Conservation (phyloP, 192 early-diverging fungal genomes). For the Funneliformis mosseae region DNA sequence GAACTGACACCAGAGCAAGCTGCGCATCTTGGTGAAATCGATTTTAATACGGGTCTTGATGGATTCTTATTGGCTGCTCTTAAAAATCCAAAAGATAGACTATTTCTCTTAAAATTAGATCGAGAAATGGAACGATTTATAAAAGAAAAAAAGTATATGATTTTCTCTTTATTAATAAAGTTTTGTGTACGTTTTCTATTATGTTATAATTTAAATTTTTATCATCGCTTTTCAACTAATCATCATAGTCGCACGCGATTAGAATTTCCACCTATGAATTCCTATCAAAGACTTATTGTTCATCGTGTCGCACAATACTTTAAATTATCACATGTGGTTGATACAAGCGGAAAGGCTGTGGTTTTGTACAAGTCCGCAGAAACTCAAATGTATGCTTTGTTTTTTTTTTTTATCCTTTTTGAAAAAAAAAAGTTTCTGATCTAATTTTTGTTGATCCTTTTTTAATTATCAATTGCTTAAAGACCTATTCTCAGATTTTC, state of each 20-base stretch:
- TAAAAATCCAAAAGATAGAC: slow-evolving; percentile 62
- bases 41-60: slow-evolving; percentile 48
- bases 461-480: too few species aligned
- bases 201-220: slow-evolving; percentile 1
- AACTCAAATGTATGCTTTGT: slow-evolving; percentile 58
- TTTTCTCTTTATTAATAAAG: neutral
- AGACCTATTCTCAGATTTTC: slow-evolving; percentile 51
- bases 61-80: slow-evolving; percentile 63
- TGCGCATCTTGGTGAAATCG: slow-evolving; percentile 34
- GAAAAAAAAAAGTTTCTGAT: neutral
- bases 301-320: slow-evolving; percentile 73
- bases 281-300: slow-evolving; percentile 74
- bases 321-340: slow-evolving; percentile 62
- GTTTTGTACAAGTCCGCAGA: slow-evolving; percentile 57
- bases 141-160: slow-evolving; percentile 55
- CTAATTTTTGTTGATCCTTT: too few species aligned
- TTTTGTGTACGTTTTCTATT: neutral
- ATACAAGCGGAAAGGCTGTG: slow-evolving; percentile 54
- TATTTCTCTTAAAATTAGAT: slow-evolving; percentile 72
- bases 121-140: slow-evolving; percentile 64
- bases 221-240: neutral
- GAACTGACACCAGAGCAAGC: slow-evolving; percentile 16
- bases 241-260: slow-evolving; percentile 53
- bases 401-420: neutral
- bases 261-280: slow-evolving; percentile 69